Evolutionary conservation across 202 grass and related monocot genomes (phyloP).

Genomic region (Saccharum hybrid): DNA sequence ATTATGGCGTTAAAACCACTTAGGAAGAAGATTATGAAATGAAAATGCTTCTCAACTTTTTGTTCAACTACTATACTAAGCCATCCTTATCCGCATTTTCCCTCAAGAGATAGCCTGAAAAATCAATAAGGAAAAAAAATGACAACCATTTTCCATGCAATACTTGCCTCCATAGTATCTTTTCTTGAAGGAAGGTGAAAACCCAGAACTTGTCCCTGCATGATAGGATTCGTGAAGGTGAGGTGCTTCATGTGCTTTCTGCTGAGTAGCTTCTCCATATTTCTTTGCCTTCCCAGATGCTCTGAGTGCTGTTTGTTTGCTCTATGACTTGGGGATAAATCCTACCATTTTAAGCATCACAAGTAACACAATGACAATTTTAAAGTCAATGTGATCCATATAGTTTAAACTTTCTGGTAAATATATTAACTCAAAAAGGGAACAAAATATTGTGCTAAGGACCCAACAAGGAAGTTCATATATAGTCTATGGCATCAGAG

Average conservation of each 20-base stretch:
- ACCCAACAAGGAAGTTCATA: neutral
- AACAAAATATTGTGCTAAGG: neutral
- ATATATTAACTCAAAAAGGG: neutral
- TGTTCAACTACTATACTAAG: neutral
- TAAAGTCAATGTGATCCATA: neutral
- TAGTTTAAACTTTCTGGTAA: neutral
- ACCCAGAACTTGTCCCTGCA: slow-evolving; percentile 43
- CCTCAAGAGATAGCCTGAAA: neutral
- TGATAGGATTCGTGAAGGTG: neutral
- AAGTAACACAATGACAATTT: neutral
- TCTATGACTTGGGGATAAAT: slow-evolving; percentile 45
- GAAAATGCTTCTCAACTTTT: neutral
- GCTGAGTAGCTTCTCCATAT: slow-evolving; percentile 19
- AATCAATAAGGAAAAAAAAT: neutral
- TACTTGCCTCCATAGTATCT: slow-evolving; percentile 54
- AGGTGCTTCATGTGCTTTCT: slow-evolving; percentile 42
- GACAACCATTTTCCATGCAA: slow-evolving; percentile 13
- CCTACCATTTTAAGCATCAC: slow-evolving; percentile 43
- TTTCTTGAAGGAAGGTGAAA: slow-evolving; percentile 52
- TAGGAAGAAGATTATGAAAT: slow-evolving; percentile 1
- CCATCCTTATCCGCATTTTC: neutral
- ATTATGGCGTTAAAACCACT: slow-evolving; percentile 19
- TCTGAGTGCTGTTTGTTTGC: slow-evolving; percentile 37
- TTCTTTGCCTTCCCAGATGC: slow-evolving; percentile 46
- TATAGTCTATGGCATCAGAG: neutral